Evolutionary conservation across 179 eudicot species (phyloP), one percentile per base, ranked within the genome.

Genomic region (Patellifolia procumbens): DNA sequence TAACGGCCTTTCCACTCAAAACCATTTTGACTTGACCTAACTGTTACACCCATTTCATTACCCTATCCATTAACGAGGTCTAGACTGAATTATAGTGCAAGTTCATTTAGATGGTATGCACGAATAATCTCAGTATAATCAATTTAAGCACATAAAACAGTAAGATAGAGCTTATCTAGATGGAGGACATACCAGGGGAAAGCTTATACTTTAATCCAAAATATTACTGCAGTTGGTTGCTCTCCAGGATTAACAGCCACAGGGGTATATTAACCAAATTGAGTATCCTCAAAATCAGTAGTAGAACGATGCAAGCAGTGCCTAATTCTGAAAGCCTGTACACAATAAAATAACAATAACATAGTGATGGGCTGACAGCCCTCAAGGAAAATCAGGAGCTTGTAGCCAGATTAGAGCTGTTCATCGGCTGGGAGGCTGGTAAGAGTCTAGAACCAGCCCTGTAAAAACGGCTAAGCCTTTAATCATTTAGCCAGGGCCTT

Each of bases 191-290:
- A 56, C 24, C 28, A 56, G 56, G 56, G 56, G 56, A 24, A 56
- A 5, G 29, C 29, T 56, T 56, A 22, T n/a, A 22, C 15, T 56
- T 29, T 29, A 2, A 56, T 2, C 29, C 61, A 56, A 56, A 19
- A 26, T 56, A 22, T 22, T 56, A 56, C 12, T 7, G 29, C 61
- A 2, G 61, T 24, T 56, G 61, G 4, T 24, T 56, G 61, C 61
- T 56, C 28, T 56, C 31, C 61, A 56, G 61, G 61, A 56, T 56
- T 56, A 56, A 56, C 61, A n/a, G n/a, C n/a, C n/a, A n/a, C n/a
- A 56, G 29, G 10, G 61, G 13, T n/a, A n/a, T 56, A 12, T 7
- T 56, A 9, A 52, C 24, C 24, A 52, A 52, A 10, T 55, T 13
- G 15, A 55, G 29, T 55, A 22, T 55, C 22, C 29, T 24, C 16